Evolutionary conservation across 352 stramenopile genomes (phyloP).

Genomic region (Globisporangium okanoganense): DNA sequence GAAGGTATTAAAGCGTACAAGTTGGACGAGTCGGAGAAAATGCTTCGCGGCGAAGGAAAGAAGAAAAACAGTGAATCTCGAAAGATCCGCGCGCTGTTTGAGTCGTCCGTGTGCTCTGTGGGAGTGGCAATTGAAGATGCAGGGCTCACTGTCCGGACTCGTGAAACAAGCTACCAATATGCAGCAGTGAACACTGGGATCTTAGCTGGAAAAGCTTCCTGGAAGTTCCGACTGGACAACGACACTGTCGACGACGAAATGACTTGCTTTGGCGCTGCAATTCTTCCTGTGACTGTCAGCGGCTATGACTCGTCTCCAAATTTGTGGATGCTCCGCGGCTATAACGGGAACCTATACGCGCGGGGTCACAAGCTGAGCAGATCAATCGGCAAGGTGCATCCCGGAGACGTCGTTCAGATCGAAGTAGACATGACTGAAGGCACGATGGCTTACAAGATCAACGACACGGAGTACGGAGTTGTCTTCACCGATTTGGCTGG

Average conservation of each 20-base stretch:
- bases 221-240: conserved; percentile 86
- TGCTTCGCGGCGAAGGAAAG: conserved; percentile 32
- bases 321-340: conserved; percentile 90
- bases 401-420: conserved; percentile 83
- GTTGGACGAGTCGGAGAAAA: conserved; percentile 33
- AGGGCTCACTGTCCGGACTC: conserved; percentile 65
- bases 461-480: conserved; percentile 84
- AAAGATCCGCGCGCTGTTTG: conserved; percentile 74
- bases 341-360: conserved; percentile 90
- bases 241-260: conserved; percentile 90
- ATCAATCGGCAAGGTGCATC: conserved; percentile 87
- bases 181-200: conserved; percentile 80
- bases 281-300: conserved; percentile 82
- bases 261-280: conserved; percentile 89
- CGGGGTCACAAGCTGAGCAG: conserved; percentile 83
- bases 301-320: conserved; percentile 90
- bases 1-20: conserved; percentile 46
- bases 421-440: conserved; percentile 88
- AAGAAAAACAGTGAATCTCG: conserved; percentile 54
- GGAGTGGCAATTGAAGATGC: conserved; percentile 79
- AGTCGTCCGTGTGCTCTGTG: conserved; percentile 70
- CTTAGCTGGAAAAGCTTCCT: conserved; percentile 72
- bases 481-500: conserved; percentile 81
- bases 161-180: conserved; percentile 88
- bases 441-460: conserved; percentile 87